These are phyloP conservation scores for Vigna unguiculata DNA, from an alignment of 306 rosid genomes.

Conservation along the genomic window DNA sequence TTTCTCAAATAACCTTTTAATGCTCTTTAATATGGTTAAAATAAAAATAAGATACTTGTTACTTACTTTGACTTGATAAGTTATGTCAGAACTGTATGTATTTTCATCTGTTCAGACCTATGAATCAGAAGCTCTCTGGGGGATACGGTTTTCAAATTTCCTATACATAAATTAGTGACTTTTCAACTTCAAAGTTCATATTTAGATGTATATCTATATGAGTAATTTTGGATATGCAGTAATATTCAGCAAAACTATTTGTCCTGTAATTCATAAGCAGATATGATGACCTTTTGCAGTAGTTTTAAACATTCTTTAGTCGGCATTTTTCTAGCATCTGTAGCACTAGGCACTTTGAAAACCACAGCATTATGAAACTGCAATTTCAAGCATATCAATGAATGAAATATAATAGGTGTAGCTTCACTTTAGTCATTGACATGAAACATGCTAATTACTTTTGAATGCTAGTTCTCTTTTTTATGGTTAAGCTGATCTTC, in stretches of 20 bases:
- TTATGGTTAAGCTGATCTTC: neutral
- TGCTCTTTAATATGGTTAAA: neutral
- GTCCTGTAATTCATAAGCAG: neutral
- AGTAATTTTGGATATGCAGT: neutral
- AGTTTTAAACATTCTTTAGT: neutral
- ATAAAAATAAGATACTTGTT: conserved; percentile 2
- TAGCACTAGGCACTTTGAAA: neutral
- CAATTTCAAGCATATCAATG: conserved; percentile 14
- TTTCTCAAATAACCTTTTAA: conserved; percentile 7
- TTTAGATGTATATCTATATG: conserved; percentile 2
- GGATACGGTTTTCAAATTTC: conserved; percentile 1
- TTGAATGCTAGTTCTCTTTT: conserved; percentile 16
- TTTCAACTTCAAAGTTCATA: neutral
- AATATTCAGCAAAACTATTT: neutral
- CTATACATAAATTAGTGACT: neutral
- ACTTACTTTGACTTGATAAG: neutral
- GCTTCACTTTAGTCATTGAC: neutral
- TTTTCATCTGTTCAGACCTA: neutral
- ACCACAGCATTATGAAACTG: neutral
- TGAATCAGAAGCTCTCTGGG: conserved; percentile 9
- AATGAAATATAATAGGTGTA: conserved; percentile 26
- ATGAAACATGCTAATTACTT: conserved; percentile 18
- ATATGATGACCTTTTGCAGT: conserved; percentile 10
- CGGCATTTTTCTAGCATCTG: neutral
- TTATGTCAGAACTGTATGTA: neutral